Base-by-base conservation (phyloP, 371 early-diverging fungal species). In the Rhizopus stolonifer region DNA sequence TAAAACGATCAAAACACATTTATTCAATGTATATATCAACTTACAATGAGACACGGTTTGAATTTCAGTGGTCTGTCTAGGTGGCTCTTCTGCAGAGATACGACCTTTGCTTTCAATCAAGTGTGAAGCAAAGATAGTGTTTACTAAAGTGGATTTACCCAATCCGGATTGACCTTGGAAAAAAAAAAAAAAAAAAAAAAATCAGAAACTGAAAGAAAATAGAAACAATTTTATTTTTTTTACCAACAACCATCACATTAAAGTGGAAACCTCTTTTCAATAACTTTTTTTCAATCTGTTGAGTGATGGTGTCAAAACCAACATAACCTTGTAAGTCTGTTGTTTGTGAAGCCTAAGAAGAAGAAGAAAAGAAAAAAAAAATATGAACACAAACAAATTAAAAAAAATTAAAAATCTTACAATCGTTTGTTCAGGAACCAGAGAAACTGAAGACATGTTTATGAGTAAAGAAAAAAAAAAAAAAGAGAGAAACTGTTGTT, bases 131-230 rank as follows among this genome's bases (percentile, higher is more conserved):
- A 92, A 92, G 55, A 90, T 81, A 55, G 99, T 96, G 83, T 98
- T 98, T 66, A 99, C 87, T 51, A 99, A 83, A 26, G 99, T 99
- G 9, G 98, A 94, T 75, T 99, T 96, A 57, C 99, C 99, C 55
- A 99, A 81, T 18, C 99, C 99, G 49, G 94, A 90, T 86, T 97
- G 95, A 53, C 98, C 94, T 87, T 15, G 18, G 11, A 15, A 26
- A 43, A n/a, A 34, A 36, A 18, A 11, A 65, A 18, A 21, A 15
- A 14, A 39, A 22, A 44, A 22, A 44, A 13, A 45, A 44, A 29
- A 14, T 38, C 22, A 1, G 49, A 3, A 21, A 46, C 7, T 11
- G 31, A 38, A 10, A n/a, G 21, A n/a, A n/a, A n/a, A n/a, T n/a
- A n/a, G n/a, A n/a, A n/a, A n/a, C n/a, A n/a, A n/a, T n/a, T n/a